These are phyloP conservation scores for Colletotrichum phormii DNA, from an alignment of 2,329 filamentous ascomycete species.

Conservation along the genomic window DNA sequence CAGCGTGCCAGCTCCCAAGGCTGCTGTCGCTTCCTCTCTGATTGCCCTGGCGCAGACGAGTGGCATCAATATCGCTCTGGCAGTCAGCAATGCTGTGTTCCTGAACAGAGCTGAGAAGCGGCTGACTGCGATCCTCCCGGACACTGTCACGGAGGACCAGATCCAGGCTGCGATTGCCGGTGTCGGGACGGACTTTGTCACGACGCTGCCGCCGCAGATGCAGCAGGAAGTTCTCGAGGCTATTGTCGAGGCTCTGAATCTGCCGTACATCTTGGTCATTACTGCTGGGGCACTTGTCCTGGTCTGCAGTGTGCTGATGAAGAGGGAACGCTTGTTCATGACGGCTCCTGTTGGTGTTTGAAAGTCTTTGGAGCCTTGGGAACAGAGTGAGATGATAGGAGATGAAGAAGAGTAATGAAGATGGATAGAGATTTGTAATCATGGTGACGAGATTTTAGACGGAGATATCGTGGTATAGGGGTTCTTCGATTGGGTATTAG, in stretches of 20 bases:
- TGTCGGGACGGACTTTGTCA: constrained; percentile 28
- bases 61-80: constrained; percentile 34
- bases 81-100: constrained; percentile 42
- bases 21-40: constrained; percentile 15
- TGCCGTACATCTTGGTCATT: constrained; percentile 44
- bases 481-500: too few species aligned
- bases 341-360: constrained; percentile 1
- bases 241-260: constrained; percentile 40
- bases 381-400: not conserved
- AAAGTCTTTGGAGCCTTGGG: not conserved
- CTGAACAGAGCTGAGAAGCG: constrained; percentile 45
- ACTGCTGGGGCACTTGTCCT: constrained; percentile 51
- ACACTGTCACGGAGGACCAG: constrained; percentile 38
- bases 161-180: constrained; percentile 42
- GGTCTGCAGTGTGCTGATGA: constrained; percentile 36
- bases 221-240: constrained; percentile 40
- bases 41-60: constrained; percentile 29
- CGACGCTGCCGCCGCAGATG: constrained; percentile 31
- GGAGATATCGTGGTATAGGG: accelerated
- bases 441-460: too few species aligned
- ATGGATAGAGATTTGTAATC: too few species aligned
- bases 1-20: constrained; percentile 12
- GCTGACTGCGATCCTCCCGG: constrained; percentile 40
- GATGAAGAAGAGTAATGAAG: too few species aligned
- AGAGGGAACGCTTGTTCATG: constrained; percentile 34